Evolutionary conservation across 129 eudicot genomes (phyloP).

Genomic region (Lactuca saligna): DNA sequence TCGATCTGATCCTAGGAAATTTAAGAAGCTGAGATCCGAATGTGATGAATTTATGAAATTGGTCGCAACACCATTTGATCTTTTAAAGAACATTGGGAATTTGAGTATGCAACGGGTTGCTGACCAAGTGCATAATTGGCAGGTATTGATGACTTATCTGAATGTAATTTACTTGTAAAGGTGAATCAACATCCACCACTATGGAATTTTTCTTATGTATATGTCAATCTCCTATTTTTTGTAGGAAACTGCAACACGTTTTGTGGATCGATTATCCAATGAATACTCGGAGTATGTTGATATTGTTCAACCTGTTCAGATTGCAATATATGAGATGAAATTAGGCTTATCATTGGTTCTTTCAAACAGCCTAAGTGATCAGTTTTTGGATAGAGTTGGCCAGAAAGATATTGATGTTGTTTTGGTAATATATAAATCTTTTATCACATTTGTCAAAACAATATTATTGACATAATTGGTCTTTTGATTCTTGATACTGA

Average conservation of each 20-base stretch:
- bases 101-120: conserved; percentile 33
- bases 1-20: conserved; percentile 63
- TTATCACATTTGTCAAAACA: conserved; percentile 4
- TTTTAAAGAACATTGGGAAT: conserved; percentile 29
- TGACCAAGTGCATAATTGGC: conserved; percentile 64
- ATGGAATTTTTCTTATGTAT: not conserved
- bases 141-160: conserved; percentile 39
- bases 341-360: conserved; percentile 67
- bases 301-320: conserved; percentile 74
- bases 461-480: not conserved
- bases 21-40: conserved; percentile 54
- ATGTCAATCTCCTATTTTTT: not conserved
- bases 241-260: conserved; percentile 58
- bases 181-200: conserved; percentile 1
- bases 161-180: conserved; percentile 1
- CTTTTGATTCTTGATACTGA: conserved; percentile 12
- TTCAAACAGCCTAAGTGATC: conserved; percentile 41
- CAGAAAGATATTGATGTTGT: conserved; percentile 45
- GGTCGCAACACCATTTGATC: conserved; percentile 35
- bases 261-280: conserved; percentile 65
- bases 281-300: conserved; percentile 69
- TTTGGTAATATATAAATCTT: conserved; percentile 48
- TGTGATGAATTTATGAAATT: conserved; percentile 56
- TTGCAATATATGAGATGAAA: conserved; percentile 91
- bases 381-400: conserved; percentile 41